These are phyloP conservation scores for Ceratobasidium sp. DNA, from an alignment of 1,284 basidiomycete genomes.

Conservation along the genomic window DNA sequence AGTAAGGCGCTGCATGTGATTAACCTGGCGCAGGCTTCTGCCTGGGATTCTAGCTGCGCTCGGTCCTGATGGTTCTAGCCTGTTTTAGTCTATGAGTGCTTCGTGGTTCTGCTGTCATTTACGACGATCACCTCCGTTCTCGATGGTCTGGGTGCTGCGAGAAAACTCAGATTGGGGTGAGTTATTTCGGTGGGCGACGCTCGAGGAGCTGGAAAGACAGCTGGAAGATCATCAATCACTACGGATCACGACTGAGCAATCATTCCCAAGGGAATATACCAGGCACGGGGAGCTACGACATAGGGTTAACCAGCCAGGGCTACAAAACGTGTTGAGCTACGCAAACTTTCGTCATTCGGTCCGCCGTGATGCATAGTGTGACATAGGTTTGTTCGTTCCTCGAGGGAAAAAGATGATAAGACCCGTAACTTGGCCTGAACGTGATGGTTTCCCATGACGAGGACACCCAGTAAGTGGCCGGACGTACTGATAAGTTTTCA, in stretches of 20 bases:
- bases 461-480: slow-evolving; percentile 5
- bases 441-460: background rate
- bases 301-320: background rate
- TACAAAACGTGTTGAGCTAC: slow-evolving; percentile 6
- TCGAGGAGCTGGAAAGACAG: too few species aligned
- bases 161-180: background rate
- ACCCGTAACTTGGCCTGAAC: background rate
- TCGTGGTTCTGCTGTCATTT: background rate
- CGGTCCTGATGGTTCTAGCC: slow-evolving; percentile 5
- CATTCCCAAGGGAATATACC: too few species aligned
- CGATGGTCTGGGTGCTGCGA: background rate
- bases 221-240: background rate
- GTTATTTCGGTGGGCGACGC: background rate
- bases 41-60: background rate
- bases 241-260: too few species aligned
- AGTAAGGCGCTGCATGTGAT: background rate
- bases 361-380: background rate
- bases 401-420: background rate
- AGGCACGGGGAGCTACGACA: too few species aligned
- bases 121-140: background rate
- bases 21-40: background rate
- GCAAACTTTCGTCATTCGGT: background rate
- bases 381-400: too few species aligned
- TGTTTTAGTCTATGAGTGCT: background rate
- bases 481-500: slow-evolving; percentile 5